Evolutionary conservation across 768 basidiomycete species (phyloP), one percentile per base, ranked within the genome.

Genomic region (Tephrocybe sp.): DNA sequence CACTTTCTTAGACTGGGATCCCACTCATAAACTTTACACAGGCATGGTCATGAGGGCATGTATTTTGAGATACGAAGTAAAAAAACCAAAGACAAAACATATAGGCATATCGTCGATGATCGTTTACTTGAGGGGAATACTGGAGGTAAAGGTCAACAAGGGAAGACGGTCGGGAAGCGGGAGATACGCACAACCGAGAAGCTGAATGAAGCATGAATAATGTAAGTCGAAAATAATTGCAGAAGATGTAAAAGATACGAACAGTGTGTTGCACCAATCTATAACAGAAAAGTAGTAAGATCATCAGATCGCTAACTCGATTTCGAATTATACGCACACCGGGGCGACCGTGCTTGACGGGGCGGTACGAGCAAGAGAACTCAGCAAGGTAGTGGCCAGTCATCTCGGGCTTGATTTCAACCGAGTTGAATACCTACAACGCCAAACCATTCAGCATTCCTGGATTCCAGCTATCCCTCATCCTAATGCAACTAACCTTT

Each of bases 391-490:
- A 98, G 85, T 96, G 95, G 53, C 97, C 97, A 57, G 90, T 92
- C 97, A 99, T 99, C 75, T 99, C 97, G 59, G 97, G 95, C 80
- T 96, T 98, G 80, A 98, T 95, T 76, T 98, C 96, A 58, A 98
- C 93, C 37, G 93, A 86, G 79, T 93, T 93, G 81, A 93, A 93
- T 55, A 88, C 85, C 89, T 92, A 50, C 28, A 14, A 39, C 46
- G 32, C 30, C 9, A 12, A 41, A 23, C 38, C 25, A 18, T 32
- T 60, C 48, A 60, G 38, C 17, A 3, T 24, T 24, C 25, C 7
- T 4, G 9, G 4, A 1, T 23, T 3, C 10, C 40, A n/a, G 24
- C 10, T 17, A 4, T 4, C 9, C 21, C 3, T 4, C 45, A 12
- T 45, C n/a, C 21, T 10, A 6, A 23, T 15, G 3, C 18, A 45